Conservation (phyloP, 768 basidiomycete genomes). For the Phanerochaete sordida region DNA sequence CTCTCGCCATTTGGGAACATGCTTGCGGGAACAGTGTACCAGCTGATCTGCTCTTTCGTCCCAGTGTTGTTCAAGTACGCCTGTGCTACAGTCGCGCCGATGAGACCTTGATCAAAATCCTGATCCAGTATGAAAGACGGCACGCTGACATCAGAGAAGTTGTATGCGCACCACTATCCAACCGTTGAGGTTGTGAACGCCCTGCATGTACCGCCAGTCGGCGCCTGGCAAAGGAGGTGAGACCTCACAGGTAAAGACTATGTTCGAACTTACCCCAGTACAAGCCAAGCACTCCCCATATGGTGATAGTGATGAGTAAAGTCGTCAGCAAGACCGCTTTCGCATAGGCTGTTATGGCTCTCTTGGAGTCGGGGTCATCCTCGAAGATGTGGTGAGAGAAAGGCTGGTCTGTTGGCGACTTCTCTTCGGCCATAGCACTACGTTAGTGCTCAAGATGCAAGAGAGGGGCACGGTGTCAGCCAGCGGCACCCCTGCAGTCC, state of each 20-base stretch:
- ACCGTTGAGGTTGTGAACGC: slow-evolving; percentile 42
- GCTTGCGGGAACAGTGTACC: slow-evolving; percentile 38
- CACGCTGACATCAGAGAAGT: neutral
- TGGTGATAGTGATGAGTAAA: slow-evolving; percentile 31
- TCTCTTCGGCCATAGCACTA: neutral
- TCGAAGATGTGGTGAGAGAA: slow-evolving; percentile 10
- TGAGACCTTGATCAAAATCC: slow-evolving; percentile 58
- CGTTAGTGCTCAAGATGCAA: too few species aligned
- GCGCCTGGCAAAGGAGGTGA: too few species aligned
- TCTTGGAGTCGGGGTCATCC: slow-evolving; percentile 15
- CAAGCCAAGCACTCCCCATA: slow-evolving; percentile 50
- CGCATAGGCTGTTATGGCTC: slow-evolving; percentile 37
- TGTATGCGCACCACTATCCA: slow-evolving; percentile 50
- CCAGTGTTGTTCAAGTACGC: slow-evolving; percentile 31
- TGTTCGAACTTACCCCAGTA: slow-evolving; percentile 61
- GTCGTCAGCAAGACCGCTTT: slow-evolving; percentile 35
- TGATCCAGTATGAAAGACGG: slow-evolving; percentile 18
- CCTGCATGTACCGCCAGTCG: neutral
- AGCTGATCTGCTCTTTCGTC: slow-evolving; percentile 35
- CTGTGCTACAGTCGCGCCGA: slow-evolving; percentile 45
- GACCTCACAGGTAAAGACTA: too few species aligned
- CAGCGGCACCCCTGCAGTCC: too few species aligned
- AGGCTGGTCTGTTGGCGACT: slow-evolving; percentile 2
- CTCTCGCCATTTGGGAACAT: slow-evolving; percentile 39
- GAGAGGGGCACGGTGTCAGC: too few species aligned